These are phyloP conservation scores for Podila clonocystis DNA, from an alignment of 192 early-diverging fungal species.

Conservation along the genomic window DNA sequence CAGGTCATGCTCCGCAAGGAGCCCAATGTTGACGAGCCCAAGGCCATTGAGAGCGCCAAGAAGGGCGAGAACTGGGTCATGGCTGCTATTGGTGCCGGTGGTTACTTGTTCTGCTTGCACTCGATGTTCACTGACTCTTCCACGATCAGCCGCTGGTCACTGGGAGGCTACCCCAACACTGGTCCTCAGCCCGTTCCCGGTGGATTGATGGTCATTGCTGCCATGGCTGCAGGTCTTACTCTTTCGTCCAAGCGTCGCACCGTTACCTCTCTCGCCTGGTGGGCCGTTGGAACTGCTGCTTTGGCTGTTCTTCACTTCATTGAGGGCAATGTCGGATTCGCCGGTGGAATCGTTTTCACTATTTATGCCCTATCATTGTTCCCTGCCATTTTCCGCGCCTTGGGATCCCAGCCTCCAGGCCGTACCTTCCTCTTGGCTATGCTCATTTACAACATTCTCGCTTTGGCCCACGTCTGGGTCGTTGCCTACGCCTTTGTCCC, in stretches of 20 bases:
- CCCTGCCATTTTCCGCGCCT: constrained; percentile 66
- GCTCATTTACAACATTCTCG: constrained; percentile 76
- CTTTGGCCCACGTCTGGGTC: constrained; percentile 80
- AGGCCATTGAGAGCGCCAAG: constrained; percentile 10
- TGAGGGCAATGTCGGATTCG: constrained; percentile 71
- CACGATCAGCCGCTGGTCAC: constrained; percentile 78
- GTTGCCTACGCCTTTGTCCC: constrained; percentile 90
- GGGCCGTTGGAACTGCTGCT: constrained; percentile 59
- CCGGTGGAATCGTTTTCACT: constrained; percentile 70
- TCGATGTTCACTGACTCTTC: constrained; percentile 82
- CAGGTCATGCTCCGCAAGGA: constrained; percentile 65
- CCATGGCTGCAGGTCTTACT: constrained; percentile 66
- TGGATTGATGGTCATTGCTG: constrained; percentile 70
- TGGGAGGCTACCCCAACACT: constrained; percentile 77
- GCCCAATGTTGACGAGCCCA: constrained; percentile 21
- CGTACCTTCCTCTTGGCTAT: constrained; percentile 69
- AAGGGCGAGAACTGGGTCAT: constrained; percentile 54
- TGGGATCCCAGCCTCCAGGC: constrained; percentile 68
- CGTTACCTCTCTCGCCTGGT: constrained; percentile 66
- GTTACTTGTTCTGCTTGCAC: constrained; percentile 75
- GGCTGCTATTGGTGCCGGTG: constrained; percentile 70
- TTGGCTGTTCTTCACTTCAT: constrained; percentile 67
- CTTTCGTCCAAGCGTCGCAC: constrained; percentile 57
- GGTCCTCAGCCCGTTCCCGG: constrained; percentile 80
- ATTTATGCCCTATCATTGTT: constrained; percentile 67